Percentiles rank a stretch among this genome's conserved stretches.
Evolutionary conservation across 768 basidiomycete species (phyloP).

Genomic region (Trametes punicea): DNA sequence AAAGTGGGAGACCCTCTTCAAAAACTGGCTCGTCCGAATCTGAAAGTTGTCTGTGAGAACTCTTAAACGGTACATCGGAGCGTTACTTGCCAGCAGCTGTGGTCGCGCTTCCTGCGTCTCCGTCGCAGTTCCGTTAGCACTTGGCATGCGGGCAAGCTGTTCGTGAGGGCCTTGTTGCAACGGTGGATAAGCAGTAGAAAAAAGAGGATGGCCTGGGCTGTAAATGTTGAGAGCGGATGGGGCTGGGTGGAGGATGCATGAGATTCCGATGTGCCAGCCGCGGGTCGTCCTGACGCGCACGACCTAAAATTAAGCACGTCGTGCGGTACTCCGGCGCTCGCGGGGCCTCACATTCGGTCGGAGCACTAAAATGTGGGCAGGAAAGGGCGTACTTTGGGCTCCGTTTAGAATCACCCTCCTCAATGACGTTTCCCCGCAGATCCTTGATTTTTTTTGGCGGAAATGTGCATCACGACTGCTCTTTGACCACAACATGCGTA

Average conservation of each 20-base stretch:
- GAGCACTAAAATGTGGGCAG: neutral
- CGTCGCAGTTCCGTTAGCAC: slow-evolving; percentile 4
- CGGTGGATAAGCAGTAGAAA: neutral
- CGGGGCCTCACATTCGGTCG: neutral
- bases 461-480: too few species aligned
- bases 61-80: neutral
- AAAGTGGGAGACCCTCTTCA: slow-evolving; percentile 27
- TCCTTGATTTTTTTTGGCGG: neutral
- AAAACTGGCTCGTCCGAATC: slow-evolving; percentile 26
- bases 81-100: slow-evolving; percentile 19
- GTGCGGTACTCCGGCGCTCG: neutral
- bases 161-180: neutral
- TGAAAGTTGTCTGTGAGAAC: slow-evolving; percentile 14
- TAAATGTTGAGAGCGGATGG: neutral
- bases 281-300: neutral
- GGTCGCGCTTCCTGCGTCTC: slow-evolving; percentile 15
- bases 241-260: neutral
- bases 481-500: too few species aligned
- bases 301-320: neutral
- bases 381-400: neutral
- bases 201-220: neutral
- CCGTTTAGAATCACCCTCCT: neutral
- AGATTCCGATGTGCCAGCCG: neutral
- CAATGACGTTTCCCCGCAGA: neutral
- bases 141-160: neutral